Percentiles rank a stretch among this genome's conserved stretches.
These are phyloP conservation scores for Chimonanthus salicifolius DNA, from an alignment of 164 flowering plant species.

Conservation along the genomic window DNA sequence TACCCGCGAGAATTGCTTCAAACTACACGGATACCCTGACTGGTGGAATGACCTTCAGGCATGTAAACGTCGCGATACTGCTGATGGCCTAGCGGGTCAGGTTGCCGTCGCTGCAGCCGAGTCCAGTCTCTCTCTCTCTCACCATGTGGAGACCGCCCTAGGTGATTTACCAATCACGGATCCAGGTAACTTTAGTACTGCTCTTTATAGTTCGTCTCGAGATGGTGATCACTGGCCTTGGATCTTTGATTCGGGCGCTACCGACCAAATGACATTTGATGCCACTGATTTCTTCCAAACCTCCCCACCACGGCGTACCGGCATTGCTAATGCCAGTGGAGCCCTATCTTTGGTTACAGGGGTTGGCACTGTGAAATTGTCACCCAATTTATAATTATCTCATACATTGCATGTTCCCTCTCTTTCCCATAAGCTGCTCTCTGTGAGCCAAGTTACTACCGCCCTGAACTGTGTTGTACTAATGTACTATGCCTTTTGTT, in stretches of 20 bases:
- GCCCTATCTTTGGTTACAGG: not conserved
- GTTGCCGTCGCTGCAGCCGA: not conserved
- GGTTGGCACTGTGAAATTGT: not conserved
- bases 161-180: not conserved
- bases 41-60: not conserved
- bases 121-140: not conserved
- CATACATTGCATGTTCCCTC: slow-evolving; percentile 1
- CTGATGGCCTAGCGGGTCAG: not conserved
- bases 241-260: slow-evolving; percentile 2
- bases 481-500: not conserved
- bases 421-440: not conserved
- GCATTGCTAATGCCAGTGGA: not conserved
- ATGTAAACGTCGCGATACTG: not conserved
- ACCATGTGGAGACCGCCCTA: no score
- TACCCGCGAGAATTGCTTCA: not conserved
- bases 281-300: not conserved
- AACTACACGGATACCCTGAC: not conserved
- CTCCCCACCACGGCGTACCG: not conserved
- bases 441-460: slow-evolving; percentile 4
- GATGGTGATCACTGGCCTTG: not conserved
- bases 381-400: not conserved
- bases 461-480: slow-evolving; percentile 3
- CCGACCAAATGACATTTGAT: slow-evolving; percentile 7
- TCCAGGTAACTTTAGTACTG: not conserved
- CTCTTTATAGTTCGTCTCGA: not conserved